Evolutionary conservation across 768 basidiomycete species (phyloP), one percentile per base, ranked within the genome.

Genomic region (Termitomyces sp.): DNA sequence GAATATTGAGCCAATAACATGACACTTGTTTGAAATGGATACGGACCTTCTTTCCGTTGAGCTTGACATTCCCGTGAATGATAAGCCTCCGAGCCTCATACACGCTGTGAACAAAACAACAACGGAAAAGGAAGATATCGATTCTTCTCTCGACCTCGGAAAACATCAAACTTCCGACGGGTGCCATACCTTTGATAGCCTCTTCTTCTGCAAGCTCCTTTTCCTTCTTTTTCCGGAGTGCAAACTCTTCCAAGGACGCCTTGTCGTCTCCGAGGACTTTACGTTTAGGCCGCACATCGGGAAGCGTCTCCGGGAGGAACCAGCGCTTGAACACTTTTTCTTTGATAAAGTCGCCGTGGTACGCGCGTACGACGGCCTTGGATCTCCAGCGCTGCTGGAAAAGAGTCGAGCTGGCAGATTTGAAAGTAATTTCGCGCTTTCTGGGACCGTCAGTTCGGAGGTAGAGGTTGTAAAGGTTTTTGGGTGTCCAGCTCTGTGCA

Each of bases 161-260:
- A 71, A 95, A 91, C 91, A 98, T 95, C 81, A 99, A 82, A 70
- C 91, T 94, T 52, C 92, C 93, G 16, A 98, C 89, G 6, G 97
- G 97, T 18, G 94, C 88, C 65, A 91, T 81, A 1, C 84, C 87
- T 64, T 85, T 82, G 62, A 70, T 69, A 61, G 79, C 75, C 66
- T 86, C 82, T 62, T 84, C 80, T 66, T 77, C 74, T 60, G 79
- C 77, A 51, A 77, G 75, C 57, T 74, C 76, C 59, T 78, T 73
- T 65, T 77, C 78, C 68, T 76, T 82, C 65, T 76, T 74, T 58
- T 81, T 75, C 64, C 89, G 78, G 57, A 75, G 72, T 3, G 88
- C 87, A 70, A 81, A 91, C 61, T 80, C 83, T 52, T 78, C 80
- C 60, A 90, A 68, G 27, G 72, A 72, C 0, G 68, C 70, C 62